phyloP scores from a whole-genome alignment of 495 filamentous ascomycete species.

The Annulohypoxylon maeteangense region DNA sequence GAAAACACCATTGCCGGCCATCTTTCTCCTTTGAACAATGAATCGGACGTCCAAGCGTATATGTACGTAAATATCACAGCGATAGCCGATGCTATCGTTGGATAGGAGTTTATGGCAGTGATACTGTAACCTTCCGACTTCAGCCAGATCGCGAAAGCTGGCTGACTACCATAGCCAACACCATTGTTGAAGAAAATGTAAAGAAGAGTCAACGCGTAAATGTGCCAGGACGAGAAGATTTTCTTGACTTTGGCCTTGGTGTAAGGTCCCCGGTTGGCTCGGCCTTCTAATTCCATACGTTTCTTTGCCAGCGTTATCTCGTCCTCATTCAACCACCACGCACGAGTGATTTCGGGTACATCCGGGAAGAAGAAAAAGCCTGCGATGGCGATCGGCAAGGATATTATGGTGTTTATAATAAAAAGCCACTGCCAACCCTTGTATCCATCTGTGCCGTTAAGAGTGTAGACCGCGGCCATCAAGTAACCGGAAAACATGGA shows the following conservation, averaged over 20 bases:
- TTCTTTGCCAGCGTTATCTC: constrained; percentile 54
- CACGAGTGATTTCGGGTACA: constrained; percentile 67
- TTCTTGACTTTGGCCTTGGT: constrained; percentile 53
- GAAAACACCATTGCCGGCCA: constrained; percentile 64
- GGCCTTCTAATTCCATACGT: constrained; percentile 58
- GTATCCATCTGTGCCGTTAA: constrained; percentile 62
- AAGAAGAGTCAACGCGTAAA: constrained; percentile 51
- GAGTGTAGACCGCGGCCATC: constrained; percentile 66
- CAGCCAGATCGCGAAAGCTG: constrained; percentile 51
- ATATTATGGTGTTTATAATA: constrained; percentile 60
- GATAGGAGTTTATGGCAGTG: constrained; percentile 56
- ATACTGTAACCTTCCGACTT: constrained; percentile 52
- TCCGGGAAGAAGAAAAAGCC: constrained; percentile 71
- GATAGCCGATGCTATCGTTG: constrained; percentile 57
- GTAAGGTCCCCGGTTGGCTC: constrained; percentile 51
- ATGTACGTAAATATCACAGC: constrained; percentile 56
- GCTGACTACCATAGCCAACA: constrained; percentile 42
- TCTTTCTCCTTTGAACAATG: constrained; percentile 61
- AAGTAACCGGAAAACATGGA: constrained; percentile 70
- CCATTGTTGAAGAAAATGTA: constrained; percentile 56
- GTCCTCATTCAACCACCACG: constrained; percentile 59
- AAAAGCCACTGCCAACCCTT: constrained; percentile 63
- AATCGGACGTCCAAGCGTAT: constrained; percentile 60
- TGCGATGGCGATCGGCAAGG: constrained; percentile 60
- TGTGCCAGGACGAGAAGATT: constrained; percentile 58